Conservation (phyloP, 2,329 filamentous ascomycete species). For the Xylariaceae sp. region DNA sequence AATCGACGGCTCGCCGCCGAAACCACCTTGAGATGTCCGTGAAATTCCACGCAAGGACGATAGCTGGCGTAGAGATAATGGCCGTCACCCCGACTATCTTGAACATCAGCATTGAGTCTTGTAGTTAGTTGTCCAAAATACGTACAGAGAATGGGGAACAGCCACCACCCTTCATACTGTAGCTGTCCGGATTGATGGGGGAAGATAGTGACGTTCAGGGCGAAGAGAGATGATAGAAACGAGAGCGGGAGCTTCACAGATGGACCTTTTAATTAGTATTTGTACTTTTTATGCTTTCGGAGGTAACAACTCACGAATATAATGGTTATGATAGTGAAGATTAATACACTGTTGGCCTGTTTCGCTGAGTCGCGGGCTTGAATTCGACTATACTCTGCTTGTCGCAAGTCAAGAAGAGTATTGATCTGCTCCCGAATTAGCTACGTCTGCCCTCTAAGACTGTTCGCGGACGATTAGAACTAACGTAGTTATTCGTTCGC, state of each 20-base stretch:
- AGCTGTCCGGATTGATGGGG: conserved; percentile 7
- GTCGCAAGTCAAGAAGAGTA: no score
- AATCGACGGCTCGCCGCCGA: no score
- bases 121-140: neutral
- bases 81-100: conserved; percentile 4
- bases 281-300: neutral
- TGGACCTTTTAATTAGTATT: neutral
- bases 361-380: conserved; percentile 12
- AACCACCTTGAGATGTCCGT: no score
- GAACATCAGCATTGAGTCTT: neutral
- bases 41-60: no score
- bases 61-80: no score
- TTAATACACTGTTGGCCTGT: conserved; percentile 7
- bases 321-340: conserved; percentile 13
- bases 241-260: conserved; percentile 10
- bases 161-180: conserved; percentile 5
- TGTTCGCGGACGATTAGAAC: no score
- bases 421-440: no score
- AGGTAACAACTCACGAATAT: conserved; percentile 11
- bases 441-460: no score
- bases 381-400: neutral
- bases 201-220: conserved; percentile 7
- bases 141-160: conserved; percentile 11
- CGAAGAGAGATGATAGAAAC: conserved; percentile 12
- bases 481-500: no score